These are phyloP conservation scores for Ascochyta koolunga DNA, from an alignment of 2,329 filamentous ascomycete species.

Conservation along the genomic window DNA sequence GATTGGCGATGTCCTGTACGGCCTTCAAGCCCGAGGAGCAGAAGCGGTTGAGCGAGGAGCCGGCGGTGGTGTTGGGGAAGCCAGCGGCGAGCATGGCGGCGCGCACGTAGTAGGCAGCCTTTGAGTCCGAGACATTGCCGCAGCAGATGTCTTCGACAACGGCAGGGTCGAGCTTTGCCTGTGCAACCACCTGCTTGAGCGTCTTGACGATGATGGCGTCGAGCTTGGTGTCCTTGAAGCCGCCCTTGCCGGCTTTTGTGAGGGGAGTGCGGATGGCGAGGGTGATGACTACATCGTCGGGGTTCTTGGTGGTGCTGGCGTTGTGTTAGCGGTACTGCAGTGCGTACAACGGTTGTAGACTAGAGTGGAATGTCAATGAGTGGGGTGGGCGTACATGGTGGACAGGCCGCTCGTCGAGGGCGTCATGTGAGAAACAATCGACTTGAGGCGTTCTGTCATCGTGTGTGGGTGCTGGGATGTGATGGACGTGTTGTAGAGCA, in stretches of 20 bases:
- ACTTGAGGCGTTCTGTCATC: slow-evolving; percentile 78
- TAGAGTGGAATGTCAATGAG: too few relatives aligned
- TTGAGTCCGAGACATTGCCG: slow-evolving; percentile 87
- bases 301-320: slow-evolving; percentile 82
- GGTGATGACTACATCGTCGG: slow-evolving; percentile 96
- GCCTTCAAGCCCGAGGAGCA: slow-evolving; percentile 97
- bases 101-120: slow-evolving; percentile 89
- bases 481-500: neutral
- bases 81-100: slow-evolving; percentile 88
- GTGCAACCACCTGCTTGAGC: slow-evolving; percentile 69
- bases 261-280: slow-evolving; percentile 88
- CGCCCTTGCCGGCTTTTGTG: slow-evolving; percentile 86
- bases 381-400: slow-evolving; percentile 71
- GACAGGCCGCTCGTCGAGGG: slow-evolving; percentile 74
- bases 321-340: slow-evolving; percentile 5
- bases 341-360: too few relatives aligned
- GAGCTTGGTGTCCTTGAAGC: slow-evolving; percentile 90
- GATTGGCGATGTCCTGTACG: slow-evolving; percentile 90
- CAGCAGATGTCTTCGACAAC: slow-evolving; percentile 89
- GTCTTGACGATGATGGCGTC: slow-evolving; percentile 86
- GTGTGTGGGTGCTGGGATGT: slow-evolving; percentile 13
- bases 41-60: slow-evolving; percentile 89
- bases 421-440: slow-evolving; percentile 84
- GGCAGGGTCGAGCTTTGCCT: slow-evolving; percentile 77
- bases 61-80: slow-evolving; percentile 86